phyloP scores from a whole-genome alignment of 331 rosid species.

The Quercus phellos region DNA sequence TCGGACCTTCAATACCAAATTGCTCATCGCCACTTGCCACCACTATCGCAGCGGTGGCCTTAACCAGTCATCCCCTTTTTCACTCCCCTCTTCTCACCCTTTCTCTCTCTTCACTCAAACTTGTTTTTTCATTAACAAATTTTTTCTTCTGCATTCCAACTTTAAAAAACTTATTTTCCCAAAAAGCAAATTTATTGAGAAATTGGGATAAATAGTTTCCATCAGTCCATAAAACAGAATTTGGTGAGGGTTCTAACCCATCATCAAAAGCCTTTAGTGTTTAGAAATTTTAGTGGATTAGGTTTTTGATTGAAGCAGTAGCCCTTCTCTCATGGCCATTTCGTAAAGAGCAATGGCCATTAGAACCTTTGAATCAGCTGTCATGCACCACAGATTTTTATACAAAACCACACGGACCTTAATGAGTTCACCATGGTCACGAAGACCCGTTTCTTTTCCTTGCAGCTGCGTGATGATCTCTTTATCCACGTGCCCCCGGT shows the following conservation, averaged over 20 bases:
- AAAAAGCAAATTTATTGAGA: not conserved
- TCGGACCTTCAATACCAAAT: no score
- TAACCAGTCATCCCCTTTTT: no score
- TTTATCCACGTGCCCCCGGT: constrained; percentile 48
- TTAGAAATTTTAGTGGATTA: not conserved
- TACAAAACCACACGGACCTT: constrained; percentile 70
- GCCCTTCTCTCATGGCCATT: constrained; percentile 65
- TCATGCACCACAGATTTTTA: constrained; percentile 67
- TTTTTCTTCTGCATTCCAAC: no score
- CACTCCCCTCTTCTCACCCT: no score
- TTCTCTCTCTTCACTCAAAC: no score
- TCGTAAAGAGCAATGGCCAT: constrained; percentile 64
- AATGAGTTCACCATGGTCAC: constrained; percentile 86
- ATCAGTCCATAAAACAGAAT: not conserved
- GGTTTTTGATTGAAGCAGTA: constrained; percentile 31
- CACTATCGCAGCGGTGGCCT: no score
- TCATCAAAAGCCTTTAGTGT: not conserved
- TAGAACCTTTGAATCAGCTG: constrained; percentile 80
- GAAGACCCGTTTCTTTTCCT: constrained; percentile 84
- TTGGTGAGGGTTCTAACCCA: not conserved
- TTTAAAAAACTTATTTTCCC: no score
- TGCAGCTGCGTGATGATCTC: constrained; percentile 57
- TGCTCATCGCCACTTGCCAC: no score
- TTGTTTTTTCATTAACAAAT: no score
- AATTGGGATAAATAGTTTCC: not conserved